phyloP scores from a whole-genome alignment of 2,329 filamentous ascomycete genomes.

The Cladophialophora psammophila region DNA sequence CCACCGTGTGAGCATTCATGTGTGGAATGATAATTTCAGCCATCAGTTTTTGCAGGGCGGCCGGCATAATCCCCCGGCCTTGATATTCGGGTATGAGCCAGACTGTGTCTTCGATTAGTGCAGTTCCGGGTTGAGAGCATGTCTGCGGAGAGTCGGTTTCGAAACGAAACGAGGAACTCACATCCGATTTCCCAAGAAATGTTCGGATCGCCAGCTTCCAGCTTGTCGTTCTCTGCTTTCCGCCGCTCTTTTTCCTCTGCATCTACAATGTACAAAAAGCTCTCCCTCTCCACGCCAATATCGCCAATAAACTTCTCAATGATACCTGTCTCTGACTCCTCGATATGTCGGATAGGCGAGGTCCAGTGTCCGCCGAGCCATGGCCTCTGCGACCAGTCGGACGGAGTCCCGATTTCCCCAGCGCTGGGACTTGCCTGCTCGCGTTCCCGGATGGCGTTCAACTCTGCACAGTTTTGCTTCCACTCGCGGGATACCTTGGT shows the following conservation, averaged over 20 bases:
- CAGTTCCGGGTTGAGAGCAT: background rate
- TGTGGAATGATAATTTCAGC: conserved; percentile 42
- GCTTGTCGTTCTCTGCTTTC: conserved; percentile 35
- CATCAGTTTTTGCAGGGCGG: conserved; percentile 39
- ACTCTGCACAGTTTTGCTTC: conserved; percentile 23
- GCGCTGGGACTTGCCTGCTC: background rate
- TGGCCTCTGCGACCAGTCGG: conserved; percentile 5
- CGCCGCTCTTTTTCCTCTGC: conserved; percentile 34
- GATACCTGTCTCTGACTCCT: conserved; percentile 10
- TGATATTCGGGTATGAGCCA: conserved; percentile 42
- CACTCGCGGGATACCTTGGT: conserved; percentile 34
- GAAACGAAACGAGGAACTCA: conserved; percentile 6
- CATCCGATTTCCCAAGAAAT: conserved; percentile 40
- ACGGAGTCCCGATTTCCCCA: background rate
- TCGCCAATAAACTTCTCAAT: conserved; percentile 40
- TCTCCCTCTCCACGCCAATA: conserved; percentile 38
- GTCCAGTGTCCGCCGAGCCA: conserved; percentile 20
- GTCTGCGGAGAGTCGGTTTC: background rate
- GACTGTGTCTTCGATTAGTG: conserved; percentile 15
- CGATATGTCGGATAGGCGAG: conserved; percentile 25
- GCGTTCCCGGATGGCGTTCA: conserved; percentile 9
- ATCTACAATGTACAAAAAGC: conserved; percentile 41
- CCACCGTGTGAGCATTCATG: conserved; percentile 43
- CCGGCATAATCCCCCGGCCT: conserved; percentile 44
- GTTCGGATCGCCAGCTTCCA: conserved; percentile 38